Conservation (phyloP, 805 yeast genomes). For the Ogataea methanolica region DNA sequence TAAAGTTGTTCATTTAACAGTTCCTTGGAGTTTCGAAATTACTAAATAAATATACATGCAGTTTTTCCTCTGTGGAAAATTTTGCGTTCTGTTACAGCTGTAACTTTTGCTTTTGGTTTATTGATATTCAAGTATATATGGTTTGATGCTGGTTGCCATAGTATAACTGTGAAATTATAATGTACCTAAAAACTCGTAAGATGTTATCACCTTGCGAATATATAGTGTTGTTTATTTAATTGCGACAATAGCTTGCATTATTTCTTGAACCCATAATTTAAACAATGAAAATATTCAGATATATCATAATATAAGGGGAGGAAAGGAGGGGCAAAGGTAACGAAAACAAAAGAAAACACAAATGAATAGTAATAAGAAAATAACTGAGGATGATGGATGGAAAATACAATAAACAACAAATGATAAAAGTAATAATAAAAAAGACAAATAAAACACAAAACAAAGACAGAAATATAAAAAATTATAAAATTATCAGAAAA, state of each 20-base stretch:
- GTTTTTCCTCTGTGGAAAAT: not conserved
- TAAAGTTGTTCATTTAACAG: slow-evolving; percentile 60
- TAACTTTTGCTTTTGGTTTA: no score
- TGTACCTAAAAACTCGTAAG: no score
- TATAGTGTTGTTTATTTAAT: no score
- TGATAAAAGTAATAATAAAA: not conserved
- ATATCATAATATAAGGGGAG: not conserved
- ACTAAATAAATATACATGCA: slow-evolving; percentile 38
- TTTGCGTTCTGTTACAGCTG: no score
- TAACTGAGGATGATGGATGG: not conserved
- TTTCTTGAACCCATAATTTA: no score
- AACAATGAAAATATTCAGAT: no score
- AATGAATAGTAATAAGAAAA: slow-evolving; percentile 1
- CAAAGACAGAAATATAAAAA: no score
- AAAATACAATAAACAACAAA: not conserved
- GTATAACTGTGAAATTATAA: no score
- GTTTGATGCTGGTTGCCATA: no score
- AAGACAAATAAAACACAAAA: not conserved
- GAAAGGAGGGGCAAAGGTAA: not conserved
- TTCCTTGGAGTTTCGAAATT: slow-evolving; percentile 85
- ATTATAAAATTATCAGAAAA: not conserved
- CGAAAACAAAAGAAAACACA: slow-evolving; percentile 3
- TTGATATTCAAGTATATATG: no score
- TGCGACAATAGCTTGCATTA: no score
- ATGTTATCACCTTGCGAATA: no score